Evolutionary conservation across 495 filamentous ascomycete genomes (phyloP), one percentile per base, ranked within the genome.

Genomic region (Baudoinia panamericana): DNA sequence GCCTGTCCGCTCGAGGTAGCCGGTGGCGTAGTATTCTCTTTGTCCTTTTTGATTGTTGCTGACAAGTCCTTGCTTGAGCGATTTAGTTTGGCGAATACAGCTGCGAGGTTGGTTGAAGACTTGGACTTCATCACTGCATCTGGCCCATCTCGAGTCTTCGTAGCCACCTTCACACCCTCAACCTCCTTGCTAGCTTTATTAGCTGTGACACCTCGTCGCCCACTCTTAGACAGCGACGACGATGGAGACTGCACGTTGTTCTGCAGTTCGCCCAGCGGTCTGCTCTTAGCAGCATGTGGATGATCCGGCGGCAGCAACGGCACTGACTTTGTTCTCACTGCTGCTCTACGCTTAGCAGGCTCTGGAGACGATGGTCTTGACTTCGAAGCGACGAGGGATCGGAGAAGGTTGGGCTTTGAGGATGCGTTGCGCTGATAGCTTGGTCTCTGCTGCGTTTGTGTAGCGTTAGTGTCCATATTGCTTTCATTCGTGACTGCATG

Each of bases 81-180:
- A 45, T 75, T 78, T 15, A 73, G 70, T 28, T 73, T 68, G 15
- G 61, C 68, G 34, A 79, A 67, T 8, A 83, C 70, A 3, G 67
- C 76, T 0, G 75, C 70, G 4, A 93, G 65, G 53, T 81, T 87
- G 32, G 81, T 85, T 4, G 81, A 69, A 0, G 85, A 92, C 52
- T 92, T 93, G 13, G 75, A 71, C 66, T 88, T 92, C 59, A 86
- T 87, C 5, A 79, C 76, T 41, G 74, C 80, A 27, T 57, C 58
- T 2, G 63, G 55, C 3, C 50, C 32, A 58, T 60, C 35, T 64
- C 63, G 54, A 51, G 71, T 62, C 48, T 56, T 60, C 56, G 71
- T 60, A 44, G 53, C 32, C 47, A 59, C 62, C 55, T 75, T 69
- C 41, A 24, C 71, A 61, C 58, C 65, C 66, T 32, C 79, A 9